These are phyloP conservation scores for Hyphopichia fennica DNA, from an alignment of 1,139 yeast species.

Conservation along the genomic window DNA sequence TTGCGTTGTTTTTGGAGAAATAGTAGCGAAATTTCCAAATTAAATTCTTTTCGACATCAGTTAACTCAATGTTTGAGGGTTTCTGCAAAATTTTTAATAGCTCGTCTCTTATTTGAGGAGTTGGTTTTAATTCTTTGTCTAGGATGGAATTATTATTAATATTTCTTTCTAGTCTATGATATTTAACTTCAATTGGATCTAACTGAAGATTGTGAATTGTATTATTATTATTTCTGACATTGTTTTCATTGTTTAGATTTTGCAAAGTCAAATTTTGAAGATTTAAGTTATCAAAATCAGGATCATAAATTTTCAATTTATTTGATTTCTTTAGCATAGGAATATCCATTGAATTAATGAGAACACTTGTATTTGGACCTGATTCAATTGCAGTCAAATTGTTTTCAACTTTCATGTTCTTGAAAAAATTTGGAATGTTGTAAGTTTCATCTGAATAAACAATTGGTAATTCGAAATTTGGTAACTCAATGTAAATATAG, in stretches of 20 bases:
- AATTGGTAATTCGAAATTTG: constrained; percentile 77
- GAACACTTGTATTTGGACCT: constrained; percentile 20
- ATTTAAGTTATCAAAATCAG: constrained; percentile 31
- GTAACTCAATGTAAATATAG: constrained; percentile 65
- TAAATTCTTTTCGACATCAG: constrained; percentile 81
- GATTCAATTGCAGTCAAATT: constrained; percentile 5
- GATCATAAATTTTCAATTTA: constrained; percentile 33
- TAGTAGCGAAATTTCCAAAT: constrained; percentile 93
- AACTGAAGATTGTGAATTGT: constrained; percentile 15
- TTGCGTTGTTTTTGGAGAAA: constrained; percentile 59
- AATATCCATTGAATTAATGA: constrained; percentile 38
- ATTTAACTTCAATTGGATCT: constrained; percentile 88
- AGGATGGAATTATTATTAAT: constrained; percentile 72
- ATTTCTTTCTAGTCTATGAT: constrained; percentile 75
- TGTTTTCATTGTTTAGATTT: constrained; percentile 2
- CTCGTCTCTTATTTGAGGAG: constrained; percentile 78
- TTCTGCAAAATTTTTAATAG: constrained; percentile 65
- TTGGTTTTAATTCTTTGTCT: constrained; percentile 87
- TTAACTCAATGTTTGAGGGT: constrained; percentile 81
- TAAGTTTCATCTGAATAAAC: constrained; percentile 65
- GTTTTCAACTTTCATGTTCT: constrained; percentile 6
- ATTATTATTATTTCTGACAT: constrained; percentile 2
- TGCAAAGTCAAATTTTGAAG: constrained; percentile 1
- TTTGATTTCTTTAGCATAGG: constrained; percentile 19
- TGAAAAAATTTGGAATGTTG: constrained; percentile 13